Percentiles rank a stretch among this genome's conserved stretches.
Conservation (phyloP, 108 stramenopile species). For the Nannochloropsis salina region DNA sequence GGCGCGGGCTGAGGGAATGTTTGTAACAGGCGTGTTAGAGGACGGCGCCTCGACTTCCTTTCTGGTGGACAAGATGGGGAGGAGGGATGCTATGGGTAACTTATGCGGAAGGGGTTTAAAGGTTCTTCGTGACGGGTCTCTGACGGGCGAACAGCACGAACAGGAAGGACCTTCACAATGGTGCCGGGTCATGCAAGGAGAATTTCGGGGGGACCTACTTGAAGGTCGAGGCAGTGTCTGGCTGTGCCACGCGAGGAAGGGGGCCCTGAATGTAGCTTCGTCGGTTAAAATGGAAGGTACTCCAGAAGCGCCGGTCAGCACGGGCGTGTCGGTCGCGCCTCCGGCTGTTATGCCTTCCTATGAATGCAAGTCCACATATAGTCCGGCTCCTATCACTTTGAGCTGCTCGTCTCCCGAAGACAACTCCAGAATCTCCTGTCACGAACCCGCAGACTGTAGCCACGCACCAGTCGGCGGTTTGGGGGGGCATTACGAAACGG, state of each 20-base stretch:
- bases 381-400: too few relatives aligned
- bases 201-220: not conserved
- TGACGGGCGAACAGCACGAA: not conserved
- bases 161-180: not conserved
- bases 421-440: too few relatives aligned
- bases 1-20: not conserved
- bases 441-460: too few relatives aligned
- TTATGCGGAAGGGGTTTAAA: not conserved
- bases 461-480: too few relatives aligned
- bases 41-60: not conserved
- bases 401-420: too few relatives aligned
- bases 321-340: too few relatives aligned
- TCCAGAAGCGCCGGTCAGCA: not conserved
- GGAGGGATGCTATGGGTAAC: not conserved
- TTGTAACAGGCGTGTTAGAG: not conserved
- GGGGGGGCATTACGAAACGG: not conserved
- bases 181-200: not conserved
- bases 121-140: not conserved
- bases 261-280: not conserved
- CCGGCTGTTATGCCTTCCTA: too few relatives aligned
- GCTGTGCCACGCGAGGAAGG: not conserved
- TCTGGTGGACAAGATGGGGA: slow-evolving; percentile 1
- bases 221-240: not conserved
- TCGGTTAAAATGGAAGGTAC: not conserved
- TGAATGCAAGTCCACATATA: too few relatives aligned